Evolutionary conservation across 2,329 filamentous ascomycete species (phyloP).

Genomic region (Thelonectria rubi): DNA sequence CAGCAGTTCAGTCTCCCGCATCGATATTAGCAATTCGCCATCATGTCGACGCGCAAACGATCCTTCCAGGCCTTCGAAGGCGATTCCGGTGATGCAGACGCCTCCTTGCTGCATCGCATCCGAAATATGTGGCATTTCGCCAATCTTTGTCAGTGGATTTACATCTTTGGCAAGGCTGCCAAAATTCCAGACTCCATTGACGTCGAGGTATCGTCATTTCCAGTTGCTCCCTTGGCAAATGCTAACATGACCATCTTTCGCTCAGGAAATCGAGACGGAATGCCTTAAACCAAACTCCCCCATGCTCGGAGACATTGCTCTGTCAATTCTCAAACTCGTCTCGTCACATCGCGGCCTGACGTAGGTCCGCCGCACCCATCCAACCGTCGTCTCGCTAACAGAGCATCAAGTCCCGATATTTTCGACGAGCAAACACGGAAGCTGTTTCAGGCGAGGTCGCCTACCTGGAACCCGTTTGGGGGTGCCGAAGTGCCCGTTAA

Average conservation of each 20-base stretch:
- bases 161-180: constrained; percentile 85
- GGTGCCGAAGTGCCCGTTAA: constrained; percentile 74
- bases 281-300: constrained; percentile 83
- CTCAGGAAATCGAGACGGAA: constrained; percentile 85
- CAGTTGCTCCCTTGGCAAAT: constrained; percentile 8
- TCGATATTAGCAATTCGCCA: constrained; percentile 32
- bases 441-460: constrained; percentile 85
- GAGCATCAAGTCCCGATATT: constrained; percentile 72
- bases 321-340: constrained; percentile 89
- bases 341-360: constrained; percentile 93
- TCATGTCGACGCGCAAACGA: constrained; percentile 44
- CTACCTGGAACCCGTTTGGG: constrained; percentile 85
- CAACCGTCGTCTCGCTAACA: constrained; percentile 18
- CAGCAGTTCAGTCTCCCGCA: constrained; percentile 12
- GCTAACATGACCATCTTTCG: constrained; percentile 7
- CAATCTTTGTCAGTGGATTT: constrained; percentile 92
- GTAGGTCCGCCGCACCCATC: constrained; percentile 62
- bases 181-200: constrained; percentile 91
- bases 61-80: constrained; percentile 33
- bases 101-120: constrained; percentile 65
- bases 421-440: constrained; percentile 94
- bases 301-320: constrained; percentile 80
- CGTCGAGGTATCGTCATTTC: constrained; percentile 73
- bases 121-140: constrained; percentile 97
- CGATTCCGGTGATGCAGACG: constrained; percentile 28